These are phyloP conservation scores for Schwanniomyces pseudopolymorphus DNA, from an alignment of 805 yeast species.

Conservation along the genomic window DNA sequence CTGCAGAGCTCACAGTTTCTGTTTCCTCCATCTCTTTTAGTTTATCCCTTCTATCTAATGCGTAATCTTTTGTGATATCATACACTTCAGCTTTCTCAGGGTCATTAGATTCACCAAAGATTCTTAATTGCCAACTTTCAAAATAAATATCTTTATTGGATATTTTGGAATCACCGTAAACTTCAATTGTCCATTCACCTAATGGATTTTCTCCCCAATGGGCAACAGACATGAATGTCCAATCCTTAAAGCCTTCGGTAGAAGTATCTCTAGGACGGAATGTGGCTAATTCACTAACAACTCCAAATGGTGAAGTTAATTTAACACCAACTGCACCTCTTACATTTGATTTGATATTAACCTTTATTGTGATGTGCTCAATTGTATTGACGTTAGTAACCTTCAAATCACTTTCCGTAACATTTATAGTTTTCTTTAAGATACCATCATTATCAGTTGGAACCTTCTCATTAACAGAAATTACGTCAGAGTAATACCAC, in stretches of 20 bases:
- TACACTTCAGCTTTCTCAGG: conserved; percentile 58
- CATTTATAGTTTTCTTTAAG: conserved; percentile 30
- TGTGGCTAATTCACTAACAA: conserved; percentile 70
- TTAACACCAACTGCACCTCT: conserved; percentile 72
- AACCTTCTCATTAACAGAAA: conserved; percentile 27
- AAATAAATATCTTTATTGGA: conserved; percentile 39
- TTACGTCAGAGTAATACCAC: conserved; percentile 59
- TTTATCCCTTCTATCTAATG: conserved; percentile 32
- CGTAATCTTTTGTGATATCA: conserved; percentile 51
- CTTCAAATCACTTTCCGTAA: conserved; percentile 50
- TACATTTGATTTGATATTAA: conserved; percentile 59
- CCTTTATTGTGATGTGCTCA: conserved; percentile 85
- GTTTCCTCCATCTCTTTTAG: conserved; percentile 13
- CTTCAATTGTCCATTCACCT: conserved; percentile 82
- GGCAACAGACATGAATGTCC: conserved; percentile 98
- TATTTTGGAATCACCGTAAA: conserved; percentile 41
- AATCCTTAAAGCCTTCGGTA: conserved; percentile 60
- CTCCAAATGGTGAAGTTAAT: conserved; percentile 74
- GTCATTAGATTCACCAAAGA: conserved; percentile 81
- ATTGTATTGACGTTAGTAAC: conserved; percentile 63
- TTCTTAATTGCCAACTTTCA: conserved; percentile 69
- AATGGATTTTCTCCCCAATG: conserved; percentile 88
- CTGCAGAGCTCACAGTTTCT: conserved; percentile 6
- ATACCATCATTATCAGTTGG: conserved; percentile 9
- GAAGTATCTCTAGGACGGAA: conserved; percentile 60